phyloP scores from a whole-genome alignment of 2,329 filamentous ascomycete genomes.

The Helotiales sp. region DNA sequence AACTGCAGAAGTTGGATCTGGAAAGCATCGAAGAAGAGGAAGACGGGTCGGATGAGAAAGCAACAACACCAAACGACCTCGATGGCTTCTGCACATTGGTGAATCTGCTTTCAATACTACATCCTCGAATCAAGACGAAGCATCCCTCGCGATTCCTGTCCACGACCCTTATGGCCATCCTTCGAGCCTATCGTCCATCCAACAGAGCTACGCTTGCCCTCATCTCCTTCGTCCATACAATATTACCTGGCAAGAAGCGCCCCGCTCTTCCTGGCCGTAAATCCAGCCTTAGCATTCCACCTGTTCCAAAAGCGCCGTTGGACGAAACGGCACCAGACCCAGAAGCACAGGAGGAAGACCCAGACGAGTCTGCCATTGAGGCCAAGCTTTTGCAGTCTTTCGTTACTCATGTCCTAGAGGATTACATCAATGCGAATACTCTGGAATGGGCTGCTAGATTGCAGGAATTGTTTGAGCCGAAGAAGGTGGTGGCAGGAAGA shows the following conservation, averaged over 20 bases:
- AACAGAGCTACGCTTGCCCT: slow-evolving; percentile 69
- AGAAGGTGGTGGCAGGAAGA: slow-evolving; percentile 60
- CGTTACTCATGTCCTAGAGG: slow-evolving; percentile 74
- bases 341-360: slow-evolving; percentile 54
- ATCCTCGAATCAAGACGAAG: slow-evolving; percentile 74
- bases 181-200: slow-evolving; percentile 62
- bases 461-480: slow-evolving; percentile 67
- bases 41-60: slow-evolving; percentile 9
- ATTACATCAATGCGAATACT: slow-evolving; percentile 64
- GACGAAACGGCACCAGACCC: slow-evolving; percentile 58
- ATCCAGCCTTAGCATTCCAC: slow-evolving; percentile 56
- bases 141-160: slow-evolving; percentile 78
- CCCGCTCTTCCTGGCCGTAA: slow-evolving; percentile 61
- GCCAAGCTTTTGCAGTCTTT: slow-evolving; percentile 71
- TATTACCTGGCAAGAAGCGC: slow-evolving; percentile 62
- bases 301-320: slow-evolving; percentile 48
- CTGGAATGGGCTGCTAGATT: slow-evolving; percentile 64
- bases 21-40: slow-evolving; percentile 23
- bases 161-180: slow-evolving; percentile 71
- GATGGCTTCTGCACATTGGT: slow-evolving; percentile 68
- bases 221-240: slow-evolving; percentile 68
- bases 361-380: slow-evolving; percentile 61
- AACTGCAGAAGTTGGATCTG: slow-evolving; percentile 51
- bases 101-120: slow-evolving; percentile 70
- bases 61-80: slow-evolving; percentile 7